Conservation (phyloP, 2,329 filamentous ascomycete genomes). For the Chaetoscypha palmicola region DNA sequence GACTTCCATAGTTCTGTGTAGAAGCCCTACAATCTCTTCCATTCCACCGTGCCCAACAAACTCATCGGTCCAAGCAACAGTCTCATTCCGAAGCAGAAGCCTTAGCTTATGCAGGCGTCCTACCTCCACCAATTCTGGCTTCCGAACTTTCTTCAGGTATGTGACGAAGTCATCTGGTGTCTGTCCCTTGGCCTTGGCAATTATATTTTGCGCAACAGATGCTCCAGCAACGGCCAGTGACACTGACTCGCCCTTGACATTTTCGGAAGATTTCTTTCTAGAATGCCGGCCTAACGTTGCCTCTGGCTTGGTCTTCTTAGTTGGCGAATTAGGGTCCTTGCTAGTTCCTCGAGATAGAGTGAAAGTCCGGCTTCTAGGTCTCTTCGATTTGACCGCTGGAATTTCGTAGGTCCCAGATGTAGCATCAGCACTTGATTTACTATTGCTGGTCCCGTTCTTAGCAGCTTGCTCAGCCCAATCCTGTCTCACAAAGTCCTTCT, state of each 20-base stretch:
- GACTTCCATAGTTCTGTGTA: slow-evolving; percentile 88
- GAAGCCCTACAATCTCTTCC: slow-evolving; percentile 77
- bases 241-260: slow-evolving; percentile 53
- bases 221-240: slow-evolving; percentile 48
- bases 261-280: slow-evolving; percentile 67
- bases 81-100: slow-evolving; percentile 85
- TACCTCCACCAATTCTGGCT: slow-evolving; percentile 82
- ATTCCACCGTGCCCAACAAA: slow-evolving; percentile 89
- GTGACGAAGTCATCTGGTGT: slow-evolving; percentile 77
- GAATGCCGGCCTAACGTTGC: slow-evolving; percentile 56
- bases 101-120: slow-evolving; percentile 91
- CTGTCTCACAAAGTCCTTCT: slow-evolving; percentile 90
- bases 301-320: slow-evolving; percentile 68
- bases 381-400: slow-evolving; percentile 42
- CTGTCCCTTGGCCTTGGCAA: slow-evolving; percentile 66
- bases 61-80: slow-evolving; percentile 87
- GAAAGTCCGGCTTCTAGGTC: slow-evolving; percentile 68
- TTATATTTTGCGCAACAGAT: slow-evolving; percentile 49
- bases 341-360: slow-evolving; percentile 38
- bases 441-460: slow-evolving; percentile 37
- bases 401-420: slow-evolving; percentile 32
- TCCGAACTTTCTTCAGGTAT: slow-evolving; percentile 73
- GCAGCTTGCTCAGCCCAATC: slow-evolving; percentile 66
- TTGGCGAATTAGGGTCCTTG: slow-evolving; percentile 55
- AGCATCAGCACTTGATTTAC: slow-evolving; percentile 33